Evolutionary conservation across 192 early-diverging fungal genomes (phyloP).

Genomic region (Linnemannia hyalina): DNA sequence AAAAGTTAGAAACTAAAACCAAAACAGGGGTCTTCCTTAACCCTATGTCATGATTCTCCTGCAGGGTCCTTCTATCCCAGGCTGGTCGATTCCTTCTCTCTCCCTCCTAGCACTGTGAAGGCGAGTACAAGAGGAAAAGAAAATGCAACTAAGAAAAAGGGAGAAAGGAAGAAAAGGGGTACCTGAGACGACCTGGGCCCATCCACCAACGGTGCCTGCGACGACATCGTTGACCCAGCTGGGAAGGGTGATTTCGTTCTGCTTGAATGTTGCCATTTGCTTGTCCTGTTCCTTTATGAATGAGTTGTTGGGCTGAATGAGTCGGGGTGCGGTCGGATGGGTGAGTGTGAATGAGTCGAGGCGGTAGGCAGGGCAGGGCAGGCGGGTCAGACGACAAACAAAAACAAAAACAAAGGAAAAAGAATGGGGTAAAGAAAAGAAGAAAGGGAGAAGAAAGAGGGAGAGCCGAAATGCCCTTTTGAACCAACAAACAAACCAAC

Average conservation of each 20-base stretch:
- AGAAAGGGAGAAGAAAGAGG: not conserved
- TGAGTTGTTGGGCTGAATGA: not conserved
- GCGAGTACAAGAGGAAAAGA: not conserved
- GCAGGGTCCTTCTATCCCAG: not conserved
- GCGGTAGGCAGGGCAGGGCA: not conserved
- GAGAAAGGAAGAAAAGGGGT: not conserved
- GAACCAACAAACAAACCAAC: not conserved
- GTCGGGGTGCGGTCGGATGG: not conserved
- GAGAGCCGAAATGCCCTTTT: not conserved
- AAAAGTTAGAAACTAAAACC: not conserved
- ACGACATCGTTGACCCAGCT: constrained; percentile 65
- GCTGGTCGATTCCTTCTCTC: not conserved
- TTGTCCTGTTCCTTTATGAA: not conserved
- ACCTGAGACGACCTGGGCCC: constrained; percentile 78
- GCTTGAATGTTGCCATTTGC: constrained; percentile 15
- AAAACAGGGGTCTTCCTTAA: not conserved
- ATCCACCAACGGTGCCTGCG: constrained; percentile 77
- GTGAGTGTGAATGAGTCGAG: not conserved
- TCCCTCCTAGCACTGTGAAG: not conserved
- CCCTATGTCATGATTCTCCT: not conserved
- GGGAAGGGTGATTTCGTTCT: constrained; percentile 52
- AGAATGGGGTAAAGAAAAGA: constrained; percentile 4
- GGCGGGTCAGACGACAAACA: not conserved
- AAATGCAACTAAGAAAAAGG: not conserved
- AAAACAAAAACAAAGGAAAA: not conserved